A percentile compares a stretch with the other conserved stretches of the same genome.
phyloP scores from a whole-genome alignment of 2,329 filamentous ascomycete genomes.

The Exophiala xenobiotica region DNA sequence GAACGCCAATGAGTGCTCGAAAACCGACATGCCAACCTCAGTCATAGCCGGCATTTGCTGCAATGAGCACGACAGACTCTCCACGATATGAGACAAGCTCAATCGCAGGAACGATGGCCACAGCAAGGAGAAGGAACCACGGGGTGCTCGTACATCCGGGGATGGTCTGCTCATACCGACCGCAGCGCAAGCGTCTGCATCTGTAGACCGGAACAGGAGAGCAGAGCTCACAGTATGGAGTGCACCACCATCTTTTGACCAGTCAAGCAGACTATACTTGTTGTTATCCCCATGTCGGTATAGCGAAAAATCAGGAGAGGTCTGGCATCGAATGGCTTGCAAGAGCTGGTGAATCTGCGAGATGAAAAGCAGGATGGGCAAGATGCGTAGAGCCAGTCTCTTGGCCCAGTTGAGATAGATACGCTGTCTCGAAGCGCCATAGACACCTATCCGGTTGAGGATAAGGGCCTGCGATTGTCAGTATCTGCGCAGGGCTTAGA shows the following conservation, averaged over 20 bases:
- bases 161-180: constrained; percentile 66
- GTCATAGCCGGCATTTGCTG: constrained; percentile 77
- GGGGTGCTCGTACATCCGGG: constrained; percentile 57
- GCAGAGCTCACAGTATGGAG: constrained; percentile 70
- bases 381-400: constrained; percentile 66
- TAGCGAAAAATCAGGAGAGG: constrained; percentile 68
- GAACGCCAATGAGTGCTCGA: constrained; percentile 94
- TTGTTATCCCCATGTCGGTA: constrained; percentile 68
- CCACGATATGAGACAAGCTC: constrained; percentile 77
- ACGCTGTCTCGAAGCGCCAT: constrained; percentile 80
- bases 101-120: constrained; percentile 54
- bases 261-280: constrained; percentile 67
- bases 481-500: constrained; percentile 30
- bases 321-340: constrained; percentile 89
- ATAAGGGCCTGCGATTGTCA: constrained; percentile 63
- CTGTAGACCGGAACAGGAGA: constrained; percentile 70
- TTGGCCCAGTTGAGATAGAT: constrained; percentile 73
- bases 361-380: constrained; percentile 69
- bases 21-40: constrained; percentile 93
- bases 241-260: constrained; percentile 66
- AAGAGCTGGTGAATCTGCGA: constrained; percentile 69
- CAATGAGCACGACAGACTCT: constrained; percentile 82
- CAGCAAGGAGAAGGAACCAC: constrained; percentile 71
- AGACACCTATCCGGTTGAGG: constrained; percentile 89
- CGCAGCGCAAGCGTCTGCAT: constrained; percentile 71